Percentiles rank a stretch among this genome's conserved stretches.
Evolutionary conservation across 495 filamentous ascomycete species (phyloP).

Genomic region (Daldinia bambusicola): DNA sequence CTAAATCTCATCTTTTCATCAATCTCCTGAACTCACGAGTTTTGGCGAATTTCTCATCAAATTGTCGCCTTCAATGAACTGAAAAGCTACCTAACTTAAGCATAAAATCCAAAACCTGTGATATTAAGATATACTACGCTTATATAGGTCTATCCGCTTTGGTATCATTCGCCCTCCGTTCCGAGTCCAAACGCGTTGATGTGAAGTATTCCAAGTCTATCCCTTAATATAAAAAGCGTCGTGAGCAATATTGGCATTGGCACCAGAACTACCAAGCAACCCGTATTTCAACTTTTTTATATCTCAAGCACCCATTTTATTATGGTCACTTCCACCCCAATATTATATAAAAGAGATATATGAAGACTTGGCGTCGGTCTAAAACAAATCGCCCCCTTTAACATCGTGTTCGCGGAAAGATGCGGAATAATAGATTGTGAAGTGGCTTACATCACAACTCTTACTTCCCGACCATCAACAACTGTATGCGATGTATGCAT

Average conservation of each 20-base stretch:
- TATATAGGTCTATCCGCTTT: conserved; percentile 17
- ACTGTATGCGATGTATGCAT: conserved; percentile 41
- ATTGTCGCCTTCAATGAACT: neutral
- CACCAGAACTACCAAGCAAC: neutral
- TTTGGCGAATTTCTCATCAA: neutral
- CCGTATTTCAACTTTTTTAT: neutral
- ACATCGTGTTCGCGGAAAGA: neutral
- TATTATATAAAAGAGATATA: neutral
- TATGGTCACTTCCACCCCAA: neutral
- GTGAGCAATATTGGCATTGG: neutral
- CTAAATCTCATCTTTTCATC: too few species aligned
- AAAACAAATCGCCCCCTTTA: neutral
- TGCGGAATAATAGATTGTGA: neutral
- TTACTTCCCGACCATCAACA: conserved; percentile 30
- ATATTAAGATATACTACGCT: conserved; percentile 26
- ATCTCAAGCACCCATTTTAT: neutral
- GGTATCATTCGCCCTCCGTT: conserved; percentile 12
- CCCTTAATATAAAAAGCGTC: neutral
- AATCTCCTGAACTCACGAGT: neutral
- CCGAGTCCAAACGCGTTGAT: conserved; percentile 4
- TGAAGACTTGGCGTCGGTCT: neutral
- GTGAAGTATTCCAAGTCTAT: neutral
- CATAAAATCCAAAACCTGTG: neutral
- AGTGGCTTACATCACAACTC: conserved; percentile 21
- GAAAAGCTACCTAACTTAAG: neutral